Evolutionary conservation across 2,329 filamentous ascomycete species (phyloP).

Genomic region (Sclerotinia sclerotiorum): DNA sequence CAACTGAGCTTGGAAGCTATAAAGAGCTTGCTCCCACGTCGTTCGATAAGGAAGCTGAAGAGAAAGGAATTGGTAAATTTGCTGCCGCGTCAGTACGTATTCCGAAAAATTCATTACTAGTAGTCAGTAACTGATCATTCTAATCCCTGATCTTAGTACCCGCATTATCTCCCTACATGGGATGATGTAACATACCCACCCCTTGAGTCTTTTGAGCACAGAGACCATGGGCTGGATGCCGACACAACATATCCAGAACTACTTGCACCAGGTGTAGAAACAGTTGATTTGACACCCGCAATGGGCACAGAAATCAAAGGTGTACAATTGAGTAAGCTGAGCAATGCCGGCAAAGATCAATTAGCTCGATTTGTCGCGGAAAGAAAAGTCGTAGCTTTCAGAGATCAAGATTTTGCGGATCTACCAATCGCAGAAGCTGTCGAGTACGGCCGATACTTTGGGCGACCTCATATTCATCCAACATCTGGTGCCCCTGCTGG

Average conservation of each 20-base stretch:
- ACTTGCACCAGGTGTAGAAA: conserved; percentile 51
- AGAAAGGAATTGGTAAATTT: conserved; percentile 36
- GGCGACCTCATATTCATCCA: conserved; percentile 78
- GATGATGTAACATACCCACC: conserved; percentile 61
- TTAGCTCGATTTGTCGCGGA: conserved; percentile 73
- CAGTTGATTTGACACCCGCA: conserved; percentile 66
- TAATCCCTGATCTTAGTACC: conserved; percentile 18
- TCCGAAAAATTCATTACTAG: not conserved
- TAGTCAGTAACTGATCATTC: not conserved
- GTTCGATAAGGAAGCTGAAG: conserved; percentile 37
- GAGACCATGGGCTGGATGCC: conserved; percentile 74
- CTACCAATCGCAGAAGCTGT: conserved; percentile 69
- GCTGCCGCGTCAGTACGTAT: conserved; percentile 35
- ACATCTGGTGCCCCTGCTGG: conserved; percentile 73
- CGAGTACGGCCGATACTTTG: conserved; percentile 72
- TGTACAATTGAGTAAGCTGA: conserved; percentile 69
- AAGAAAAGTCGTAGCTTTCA: conserved; percentile 77
- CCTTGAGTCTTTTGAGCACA: conserved; percentile 67
- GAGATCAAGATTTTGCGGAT: conserved; percentile 70
- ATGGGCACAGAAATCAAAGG: conserved; percentile 73
- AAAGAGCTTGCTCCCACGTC: conserved; percentile 39
- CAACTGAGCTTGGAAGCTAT: conserved; percentile 33
- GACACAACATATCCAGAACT: conserved; percentile 69
- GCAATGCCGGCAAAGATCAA: conserved; percentile 70
- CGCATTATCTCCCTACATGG: conserved; percentile 72